These are phyloP conservation scores for Bacidia gigantensis DNA, from an alignment of 495 filamentous ascomycete genomes.

Conservation along the genomic window DNA sequence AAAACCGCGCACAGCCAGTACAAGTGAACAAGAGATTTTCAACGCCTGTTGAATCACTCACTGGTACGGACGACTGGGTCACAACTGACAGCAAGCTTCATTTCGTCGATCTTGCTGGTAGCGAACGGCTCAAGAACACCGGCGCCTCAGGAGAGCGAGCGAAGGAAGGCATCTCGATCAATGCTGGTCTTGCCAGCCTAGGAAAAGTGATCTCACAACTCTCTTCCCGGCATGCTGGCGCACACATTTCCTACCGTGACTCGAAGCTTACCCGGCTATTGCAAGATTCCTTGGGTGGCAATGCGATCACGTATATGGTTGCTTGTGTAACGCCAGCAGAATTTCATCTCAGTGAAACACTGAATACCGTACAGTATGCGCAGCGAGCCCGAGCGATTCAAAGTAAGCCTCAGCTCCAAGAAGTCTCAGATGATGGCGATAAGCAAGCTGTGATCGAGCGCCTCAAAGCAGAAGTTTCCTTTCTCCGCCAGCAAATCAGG, in stretches of 20 bases:
- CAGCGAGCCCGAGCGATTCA: slow-evolving; percentile 94
- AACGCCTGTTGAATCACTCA: slow-evolving; percentile 70
- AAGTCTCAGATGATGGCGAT: slow-evolving; percentile 77
- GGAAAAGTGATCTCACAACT: slow-evolving; percentile 98
- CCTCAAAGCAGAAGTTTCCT: slow-evolving; percentile 84
- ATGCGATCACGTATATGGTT: slow-evolving; percentile 98
- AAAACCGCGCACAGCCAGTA: slow-evolving; percentile 42
- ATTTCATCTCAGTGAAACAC: slow-evolving; percentile 92
- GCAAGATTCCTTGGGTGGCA: slow-evolving; percentile 95
- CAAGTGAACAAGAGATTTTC: slow-evolving; percentile 76
- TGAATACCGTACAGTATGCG: slow-evolving; percentile 95
- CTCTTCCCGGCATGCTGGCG: slow-evolving; percentile 72
- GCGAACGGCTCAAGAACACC: slow-evolving; percentile 94
- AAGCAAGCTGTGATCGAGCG: slow-evolving; percentile 92
- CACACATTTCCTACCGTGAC: slow-evolving; percentile 95
- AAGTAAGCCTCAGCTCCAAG: slow-evolving; percentile 92
- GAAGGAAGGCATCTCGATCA: slow-evolving; percentile 96
- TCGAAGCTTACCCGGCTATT: slow-evolving; percentile 90
- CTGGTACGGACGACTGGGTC: slow-evolving; percentile 53
- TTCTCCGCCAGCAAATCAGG: slow-evolving; percentile 86
- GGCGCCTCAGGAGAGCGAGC: slow-evolving; percentile 90
- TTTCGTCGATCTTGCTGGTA: slow-evolving; percentile 96
- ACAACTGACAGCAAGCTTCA: slow-evolving; percentile 97
- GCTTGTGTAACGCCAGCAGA: slow-evolving; percentile 94
- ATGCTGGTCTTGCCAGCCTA: slow-evolving; percentile 84